Evolutionary conservation across 129 eudicot genomes (phyloP), one percentile per base, ranked within the genome.

Genomic region (Daucus carota): DNA sequence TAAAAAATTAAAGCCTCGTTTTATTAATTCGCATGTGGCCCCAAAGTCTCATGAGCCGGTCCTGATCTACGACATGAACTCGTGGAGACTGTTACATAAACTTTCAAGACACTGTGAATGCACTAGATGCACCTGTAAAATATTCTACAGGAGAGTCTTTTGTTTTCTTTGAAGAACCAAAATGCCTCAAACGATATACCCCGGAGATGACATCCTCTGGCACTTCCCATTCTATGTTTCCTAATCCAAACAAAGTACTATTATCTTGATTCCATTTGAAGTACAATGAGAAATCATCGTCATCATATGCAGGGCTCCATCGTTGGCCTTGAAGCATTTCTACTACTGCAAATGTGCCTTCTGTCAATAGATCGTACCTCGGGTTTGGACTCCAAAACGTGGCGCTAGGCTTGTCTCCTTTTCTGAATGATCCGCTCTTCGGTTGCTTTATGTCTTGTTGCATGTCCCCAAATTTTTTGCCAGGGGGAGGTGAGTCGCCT

Each of bases 331-430:
- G 86, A 41, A 84, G 89, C 88, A 81, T 87, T 82, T 89, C 96
- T 24, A 87, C 91, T 47, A 87, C 83, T 15, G 89, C 88, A 80
- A 81, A 87, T 26, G 91, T 89, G 69, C 96, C 96, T 81, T 87
- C 88, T 3, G 89, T 83, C 77, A 89, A 67, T 70, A 87, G 65
- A 60, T 87, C 96, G 36, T 83, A 85, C 77, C 95, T 83, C n/a
- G 91, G 91, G 77, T 80, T 85, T 1, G 91, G 86, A 77, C 88
- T 85, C 91, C 89, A 89, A 80, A 89, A 89, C 57, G 65, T 80
- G 22, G 85, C 89, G 18, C 70, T 85, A 4, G 88, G 80, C 59
- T 29, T 86, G 70, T 83, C 87, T 22, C 88, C 88, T 44, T 69
- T 85, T n/a, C 6, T 54, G 31, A 73, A 48, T 18, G 65, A 73